Evolutionary conservation across 805 yeast genomes (phyloP), one percentile per base, ranked within the genome.

Genomic region (Candida oleophila): DNA sequence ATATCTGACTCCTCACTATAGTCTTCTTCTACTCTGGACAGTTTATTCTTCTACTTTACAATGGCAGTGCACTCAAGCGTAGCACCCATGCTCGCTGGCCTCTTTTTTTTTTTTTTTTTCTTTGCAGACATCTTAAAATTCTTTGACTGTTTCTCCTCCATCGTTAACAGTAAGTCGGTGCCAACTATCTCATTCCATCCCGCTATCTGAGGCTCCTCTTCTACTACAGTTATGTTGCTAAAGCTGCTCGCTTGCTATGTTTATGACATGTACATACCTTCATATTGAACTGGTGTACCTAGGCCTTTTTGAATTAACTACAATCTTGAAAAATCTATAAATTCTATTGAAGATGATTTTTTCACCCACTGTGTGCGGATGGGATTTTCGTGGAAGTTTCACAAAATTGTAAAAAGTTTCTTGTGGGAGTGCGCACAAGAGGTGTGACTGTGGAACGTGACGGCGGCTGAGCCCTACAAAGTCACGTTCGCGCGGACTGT

Each of bases 261-360:
- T 7, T 25, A 25, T 25, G 11, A 7, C 30, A 20, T 36, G 46
- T 50, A 69, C 74, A 69, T 69, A 69, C 74, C 74, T 71, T 71
- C 76, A 71, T 71, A 60, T 65, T 71, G 72, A 60, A 59, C 62
- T 60, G 60, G 60, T 63, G 57, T 63, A 63, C 66, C 62, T 56
- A 48, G 54, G 59, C 58, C 63, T 55, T 52, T 50, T 55, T 45
- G 39, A 36, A 36, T 33, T 36, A 36, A 19, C 19, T 9, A 15
- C 49, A 20, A 34, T 15, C 15, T 16, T 42, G 45, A 42, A 42
- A 42, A 42, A 42, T 20, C 43, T 11, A 41, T 21, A 41, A 32
- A 16, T 42, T 34, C 40, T 22, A 22, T 22, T 22, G 15, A 34
- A 42, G 40, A 22, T 42, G 45, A 42, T 42, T 42, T 42, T 42